These are phyloP conservation scores for Kodamaea neixiangensis DNA, from an alignment of 805 yeast species.

Conservation along the genomic window DNA sequence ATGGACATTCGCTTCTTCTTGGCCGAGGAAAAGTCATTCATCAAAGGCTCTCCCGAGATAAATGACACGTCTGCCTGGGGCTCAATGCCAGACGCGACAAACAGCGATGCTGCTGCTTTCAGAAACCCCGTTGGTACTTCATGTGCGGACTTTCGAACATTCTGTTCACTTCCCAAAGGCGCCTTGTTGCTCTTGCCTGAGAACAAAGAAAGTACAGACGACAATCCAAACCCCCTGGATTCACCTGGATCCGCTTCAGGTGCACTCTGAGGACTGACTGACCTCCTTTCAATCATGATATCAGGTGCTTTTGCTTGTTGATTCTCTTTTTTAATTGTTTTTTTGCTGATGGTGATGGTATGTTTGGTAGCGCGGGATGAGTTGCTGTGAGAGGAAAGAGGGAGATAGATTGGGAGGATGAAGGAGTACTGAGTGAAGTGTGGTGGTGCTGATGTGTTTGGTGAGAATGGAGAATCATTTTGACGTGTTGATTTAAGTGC, in stretches of 20 bases:
- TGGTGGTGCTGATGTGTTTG: not conserved
- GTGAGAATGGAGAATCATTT: not conserved
- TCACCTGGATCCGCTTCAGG: not conserved
- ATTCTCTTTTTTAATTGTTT: not conserved
- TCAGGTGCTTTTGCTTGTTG: not conserved
- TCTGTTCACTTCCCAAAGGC: not conserved
- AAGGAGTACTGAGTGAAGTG: not conserved
- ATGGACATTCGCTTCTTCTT: constrained; percentile 32
- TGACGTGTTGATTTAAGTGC: not conserved
- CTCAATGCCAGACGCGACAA: not conserved
- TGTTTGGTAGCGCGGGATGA: not conserved
- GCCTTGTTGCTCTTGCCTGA: not conserved
- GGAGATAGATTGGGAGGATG: not conserved
- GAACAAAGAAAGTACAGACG: not conserved
- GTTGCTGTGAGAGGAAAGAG: not conserved
- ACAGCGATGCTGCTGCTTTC: not conserved
- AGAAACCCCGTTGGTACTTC: not conserved
- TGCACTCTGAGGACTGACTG: constrained; percentile 2
- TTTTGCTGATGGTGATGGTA: constrained; percentile 4
- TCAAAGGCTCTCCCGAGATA: constrained; percentile 19
- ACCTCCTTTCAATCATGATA: not conserved
- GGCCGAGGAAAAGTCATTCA: constrained; percentile 25
- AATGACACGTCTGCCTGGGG: not conserved
- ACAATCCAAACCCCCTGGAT: not conserved
- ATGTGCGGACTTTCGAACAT: not conserved